Percentiles rank a stretch among this genome's conserved stretches.
Evolutionary conservation across 2,329 filamentous ascomycete species (phyloP).

Genomic region (Fusarium acutatum): DNA sequence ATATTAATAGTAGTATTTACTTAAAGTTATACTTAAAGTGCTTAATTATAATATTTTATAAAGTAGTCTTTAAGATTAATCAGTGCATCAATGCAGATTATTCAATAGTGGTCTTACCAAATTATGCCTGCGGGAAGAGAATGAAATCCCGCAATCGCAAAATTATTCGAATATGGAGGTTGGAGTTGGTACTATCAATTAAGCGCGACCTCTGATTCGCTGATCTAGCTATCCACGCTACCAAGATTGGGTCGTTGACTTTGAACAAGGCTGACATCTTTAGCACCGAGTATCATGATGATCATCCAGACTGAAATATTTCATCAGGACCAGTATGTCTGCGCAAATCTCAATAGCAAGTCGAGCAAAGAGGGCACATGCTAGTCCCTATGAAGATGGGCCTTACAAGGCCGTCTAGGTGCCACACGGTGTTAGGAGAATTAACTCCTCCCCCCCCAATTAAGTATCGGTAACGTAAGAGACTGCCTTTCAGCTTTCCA

Average conservation of each 20-base stretch:
- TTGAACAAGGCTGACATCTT: neutral
- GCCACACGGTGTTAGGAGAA: neutral
- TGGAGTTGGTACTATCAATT: neutral
- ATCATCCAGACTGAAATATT: neutral
- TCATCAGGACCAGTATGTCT: neutral
- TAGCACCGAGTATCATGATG: neutral
- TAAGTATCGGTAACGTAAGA: neutral
- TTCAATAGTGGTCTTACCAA: no score
- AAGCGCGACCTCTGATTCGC: neutral
- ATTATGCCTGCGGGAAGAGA: neutral
- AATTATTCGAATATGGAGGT: accelerated
- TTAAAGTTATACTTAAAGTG: no score
- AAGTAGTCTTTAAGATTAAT: no score
- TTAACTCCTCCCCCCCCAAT: accelerated
- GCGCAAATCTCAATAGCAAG: accelerated
- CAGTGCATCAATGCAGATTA: neutral
- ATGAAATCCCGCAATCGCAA: neutral
- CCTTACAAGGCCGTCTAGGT: neutral
- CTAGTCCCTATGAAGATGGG: accelerated
- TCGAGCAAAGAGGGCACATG: neutral
- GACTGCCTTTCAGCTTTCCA: neutral
- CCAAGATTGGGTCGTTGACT: neutral
- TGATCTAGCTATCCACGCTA: neutral
- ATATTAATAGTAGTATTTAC: no score
- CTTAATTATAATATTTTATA: no score